Evolutionary conservation across 768 basidiomycete species (phyloP).

Genomic region (Hygrocybe coccinea): DNA sequence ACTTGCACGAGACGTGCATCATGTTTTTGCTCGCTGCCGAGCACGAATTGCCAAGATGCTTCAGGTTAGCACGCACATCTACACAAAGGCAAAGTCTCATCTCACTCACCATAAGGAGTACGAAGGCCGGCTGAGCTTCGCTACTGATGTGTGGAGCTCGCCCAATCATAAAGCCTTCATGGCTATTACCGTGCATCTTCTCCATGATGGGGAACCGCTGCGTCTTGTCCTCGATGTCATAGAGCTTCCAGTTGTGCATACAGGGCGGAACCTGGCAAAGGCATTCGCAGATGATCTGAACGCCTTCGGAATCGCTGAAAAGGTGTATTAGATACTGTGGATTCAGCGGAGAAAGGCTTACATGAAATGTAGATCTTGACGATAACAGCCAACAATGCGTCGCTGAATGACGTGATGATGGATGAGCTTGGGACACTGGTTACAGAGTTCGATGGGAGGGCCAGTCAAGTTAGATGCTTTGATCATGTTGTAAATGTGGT

Average conservation of each 20-base stretch:
- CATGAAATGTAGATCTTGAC: constrained; percentile 3
- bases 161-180: constrained; percentile 10
- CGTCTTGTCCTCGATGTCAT: constrained; percentile 33
- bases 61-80: constrained; percentile 12
- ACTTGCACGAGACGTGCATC: constrained; percentile 24
- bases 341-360: not conserved
- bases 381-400: constrained; percentile 36
- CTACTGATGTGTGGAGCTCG: constrained; percentile 10
- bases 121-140: constrained; percentile 26
- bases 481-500: constrained; percentile 35
- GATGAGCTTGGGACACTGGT: constrained; percentile 20
- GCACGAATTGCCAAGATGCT: constrained; percentile 27
- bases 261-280: constrained; percentile 29
- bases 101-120: constrained; percentile 21
- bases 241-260: constrained; percentile 34
- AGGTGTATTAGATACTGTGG: constrained; percentile 21
- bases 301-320: constrained; percentile 31
- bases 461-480: constrained; percentile 32
- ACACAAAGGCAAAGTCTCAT: not conserved
- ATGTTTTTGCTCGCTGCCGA: not conserved
- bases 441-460: constrained; percentile 15
- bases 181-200: constrained; percentile 5
- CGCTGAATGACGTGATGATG: constrained; percentile 33
- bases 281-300: constrained; percentile 31
- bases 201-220: constrained; percentile 27